A percentile compares a stretch with the other conserved stretches of the same genome.
These are phyloP conservation scores for Talaromyces rugulosus DNA, from an alignment of 2,329 filamentous ascomycete species.

Conservation along the genomic window DNA sequence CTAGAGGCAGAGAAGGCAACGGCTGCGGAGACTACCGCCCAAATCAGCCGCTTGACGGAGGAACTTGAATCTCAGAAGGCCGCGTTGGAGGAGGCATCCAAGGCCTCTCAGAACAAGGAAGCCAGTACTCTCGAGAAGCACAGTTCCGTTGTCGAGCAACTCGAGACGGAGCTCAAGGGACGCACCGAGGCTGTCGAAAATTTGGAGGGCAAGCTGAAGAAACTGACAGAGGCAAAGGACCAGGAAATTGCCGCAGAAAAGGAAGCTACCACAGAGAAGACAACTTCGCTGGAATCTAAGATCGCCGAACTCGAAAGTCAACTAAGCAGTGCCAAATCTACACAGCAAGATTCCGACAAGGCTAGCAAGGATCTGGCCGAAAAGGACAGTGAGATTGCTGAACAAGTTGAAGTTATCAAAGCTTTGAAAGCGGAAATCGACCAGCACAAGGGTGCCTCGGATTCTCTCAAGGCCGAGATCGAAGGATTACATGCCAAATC, in stretches of 20 bases:
- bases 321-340: constrained; percentile 29
- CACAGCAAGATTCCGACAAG: constrained; percentile 22
- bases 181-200: constrained; percentile 35
- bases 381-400: constrained; percentile 33
- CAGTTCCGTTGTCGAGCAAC: constrained; percentile 6
- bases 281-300: constrained; percentile 30
- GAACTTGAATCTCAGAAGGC: constrained; percentile 29
- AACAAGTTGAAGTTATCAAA: constrained; percentile 20
- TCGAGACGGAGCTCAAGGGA: constrained; percentile 32
- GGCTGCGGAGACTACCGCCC: constrained; percentile 23
- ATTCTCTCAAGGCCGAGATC: constrained; percentile 31
- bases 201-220: constrained; percentile 35
- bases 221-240: constrained; percentile 32
- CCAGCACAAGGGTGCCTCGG: constrained; percentile 23
- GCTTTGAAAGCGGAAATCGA: constrained; percentile 15
- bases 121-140: constrained; percentile 24
- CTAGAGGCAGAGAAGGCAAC: constrained; percentile 30
- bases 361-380: constrained; percentile 24
- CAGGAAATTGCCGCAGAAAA: constrained; percentile 31
- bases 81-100: constrained; percentile 24
- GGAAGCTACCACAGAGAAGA: constrained; percentile 26
- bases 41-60: constrained; percentile 26
- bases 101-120: constrained; percentile 27
- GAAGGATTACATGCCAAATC: constrained; percentile 20
- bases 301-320: constrained; percentile 32